Base-by-base conservation (phyloP, 768 basidiomycete species). In the Naganishia antarctica region DNA sequence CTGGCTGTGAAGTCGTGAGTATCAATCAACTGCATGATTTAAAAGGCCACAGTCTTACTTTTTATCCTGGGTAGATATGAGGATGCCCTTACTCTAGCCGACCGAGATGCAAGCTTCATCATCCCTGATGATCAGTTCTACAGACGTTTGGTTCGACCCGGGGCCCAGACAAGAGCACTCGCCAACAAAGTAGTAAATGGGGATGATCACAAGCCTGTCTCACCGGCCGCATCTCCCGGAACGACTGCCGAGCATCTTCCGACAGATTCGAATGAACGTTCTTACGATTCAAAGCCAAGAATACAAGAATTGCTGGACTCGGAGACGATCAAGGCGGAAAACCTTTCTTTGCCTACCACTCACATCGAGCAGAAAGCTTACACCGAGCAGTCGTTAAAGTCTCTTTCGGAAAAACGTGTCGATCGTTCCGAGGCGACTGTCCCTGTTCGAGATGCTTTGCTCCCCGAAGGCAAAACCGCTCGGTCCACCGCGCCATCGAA, bases 1-100 rank as follows among this genome's bases (percentile, higher is more conserved):
- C 23, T 67, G 31, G 66, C 61, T 9, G 60, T 62, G 6, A 32
- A 67, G 21, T 53, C 66, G 66, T 67, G 31, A 63, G 66, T 59
- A 0, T 2, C 12, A 21, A 9, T n/a, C 26, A 45, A 29, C 23
- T 43, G 15, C 3, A 12, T n/a, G 15, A 6, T 34, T 13, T 29
- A 13, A 23, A 23, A 1, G n/a, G 3, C 1, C 21, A 3, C 23
- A 23, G 9, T 26, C 18, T 51, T 3, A 43, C 3, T n/a, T 28
- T 11, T 4, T 28, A 1, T 12, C n/a, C 16, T 7, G 21, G 31
- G 7, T 29, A 61, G 51, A 31, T 60, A 65, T 16, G 49, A 47
- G 32, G 47, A 59, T 15, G 32, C 47, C 12, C 48, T 65, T 26
- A 59, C 34, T 8, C 21, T 48, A 11, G 58, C 58, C 1, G 58